A percentile compares a stretch with the other conserved stretches of the same genome.
These are phyloP conservation scores for Omphalea diandra DNA, from an alignment of 441 rosid genomes.

Conservation along the genomic window DNA sequence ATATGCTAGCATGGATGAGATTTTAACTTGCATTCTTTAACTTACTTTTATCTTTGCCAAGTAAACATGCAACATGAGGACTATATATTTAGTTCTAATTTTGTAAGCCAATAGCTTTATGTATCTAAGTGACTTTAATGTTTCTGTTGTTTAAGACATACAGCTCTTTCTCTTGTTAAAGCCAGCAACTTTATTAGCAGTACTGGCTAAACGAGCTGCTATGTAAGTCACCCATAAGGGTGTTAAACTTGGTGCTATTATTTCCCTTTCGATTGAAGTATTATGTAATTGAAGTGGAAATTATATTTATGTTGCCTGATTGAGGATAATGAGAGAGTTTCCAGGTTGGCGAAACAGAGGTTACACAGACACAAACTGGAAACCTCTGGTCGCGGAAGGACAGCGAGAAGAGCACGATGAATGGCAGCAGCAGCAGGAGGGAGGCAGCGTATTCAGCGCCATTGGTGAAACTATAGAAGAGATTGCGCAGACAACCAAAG, in stretches of 20 bases:
- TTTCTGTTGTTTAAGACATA: background rate
- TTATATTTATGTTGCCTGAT: background rate
- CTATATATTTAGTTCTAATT: background rate
- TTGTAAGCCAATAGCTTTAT: background rate
- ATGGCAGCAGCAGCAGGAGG: constrained; percentile 12
- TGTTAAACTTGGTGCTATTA: too few relatives aligned
- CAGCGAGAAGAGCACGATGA: background rate
- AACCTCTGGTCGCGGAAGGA: constrained; percentile 2
- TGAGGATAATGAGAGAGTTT: constrained; percentile 27
- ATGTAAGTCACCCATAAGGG: too few relatives aligned
- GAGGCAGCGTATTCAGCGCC: constrained; percentile 49
- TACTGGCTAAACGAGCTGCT: too few relatives aligned
- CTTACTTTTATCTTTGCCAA: background rate
- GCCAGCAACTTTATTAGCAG: too few relatives aligned
- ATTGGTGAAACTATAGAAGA: constrained; percentile 69
- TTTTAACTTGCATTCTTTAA: background rate
- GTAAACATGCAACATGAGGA: background rate
- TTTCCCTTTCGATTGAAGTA: background rate
- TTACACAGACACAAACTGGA: background rate
- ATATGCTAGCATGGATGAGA: background rate
- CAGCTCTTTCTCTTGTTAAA: too few relatives aligned
- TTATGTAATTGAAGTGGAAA: background rate
- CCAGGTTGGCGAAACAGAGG: constrained; percentile 28
- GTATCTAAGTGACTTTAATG: background rate
- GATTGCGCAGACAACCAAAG: constrained; percentile 64